A percentile compares a stretch with the other conserved stretches of the same genome.
phyloP scores from a whole-genome alignment of 2,329 filamentous ascomycete species.

The Nemania sp. region DNA sequence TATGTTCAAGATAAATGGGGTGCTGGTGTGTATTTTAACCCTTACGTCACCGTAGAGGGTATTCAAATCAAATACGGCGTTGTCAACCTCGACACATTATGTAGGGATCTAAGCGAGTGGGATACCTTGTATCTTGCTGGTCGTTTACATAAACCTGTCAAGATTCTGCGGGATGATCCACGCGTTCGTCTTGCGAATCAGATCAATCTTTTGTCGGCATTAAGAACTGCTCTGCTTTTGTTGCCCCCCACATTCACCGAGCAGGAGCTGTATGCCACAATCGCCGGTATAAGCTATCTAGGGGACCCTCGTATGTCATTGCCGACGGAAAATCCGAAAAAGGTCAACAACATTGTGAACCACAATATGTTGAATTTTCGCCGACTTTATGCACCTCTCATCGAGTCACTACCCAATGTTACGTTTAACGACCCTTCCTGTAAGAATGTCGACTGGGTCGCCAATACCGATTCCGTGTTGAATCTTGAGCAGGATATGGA shows the following conservation, averaged over 20 bases:
- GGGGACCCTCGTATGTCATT: conserved; percentile 96
- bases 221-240: conserved; percentile 89
- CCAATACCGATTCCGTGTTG: conserved; percentile 72
- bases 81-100: conserved; percentile 91
- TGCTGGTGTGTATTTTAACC: conserved; percentile 97
- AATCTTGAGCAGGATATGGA: conserved; percentile 91
- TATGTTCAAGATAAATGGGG: conserved; percentile 88
- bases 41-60: conserved; percentile 93
- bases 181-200: conserved; percentile 94
- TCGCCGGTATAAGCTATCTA: conserved; percentile 91
- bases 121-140: conserved; percentile 96
- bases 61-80: conserved; percentile 98
- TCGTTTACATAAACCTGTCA: conserved; percentile 92
- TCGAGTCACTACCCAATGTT: conserved; percentile 91
- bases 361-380: conserved; percentile 94
- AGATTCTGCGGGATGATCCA: conserved; percentile 94
- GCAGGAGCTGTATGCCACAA: conserved; percentile 87
- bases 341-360: conserved; percentile 93
- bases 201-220: conserved; percentile 90
- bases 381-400: conserved; percentile 87
- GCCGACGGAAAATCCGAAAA: conserved; percentile 89
- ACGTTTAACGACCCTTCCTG: conserved; percentile 76
- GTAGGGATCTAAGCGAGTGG: conserved; percentile 88
- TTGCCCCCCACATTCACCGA: conserved; percentile 88
- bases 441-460: conserved; percentile 70